phyloP scores from a whole-genome alignment of 371 early-diverging fungal genomes.

The Rhizomucor pusillus region DNA sequence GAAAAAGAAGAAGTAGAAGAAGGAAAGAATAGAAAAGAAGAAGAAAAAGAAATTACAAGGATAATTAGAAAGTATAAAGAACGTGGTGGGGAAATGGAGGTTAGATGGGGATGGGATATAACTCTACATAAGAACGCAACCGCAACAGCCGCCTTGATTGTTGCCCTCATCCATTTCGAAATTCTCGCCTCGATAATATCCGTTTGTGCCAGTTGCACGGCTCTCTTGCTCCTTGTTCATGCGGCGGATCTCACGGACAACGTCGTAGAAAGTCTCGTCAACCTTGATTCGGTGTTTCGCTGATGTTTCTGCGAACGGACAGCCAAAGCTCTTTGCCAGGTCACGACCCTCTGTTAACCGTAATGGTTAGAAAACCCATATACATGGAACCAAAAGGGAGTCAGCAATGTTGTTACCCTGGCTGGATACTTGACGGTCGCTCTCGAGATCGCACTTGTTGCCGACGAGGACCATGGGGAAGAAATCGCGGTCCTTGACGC shows the following conservation, averaged over 20 bases:
- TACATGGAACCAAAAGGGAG: not conserved
- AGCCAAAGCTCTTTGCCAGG: constrained; percentile 74
- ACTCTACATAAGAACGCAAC: constrained; percentile 20
- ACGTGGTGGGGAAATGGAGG: not conserved
- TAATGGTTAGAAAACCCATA: not conserved
- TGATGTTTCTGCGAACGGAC: constrained; percentile 89
- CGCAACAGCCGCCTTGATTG: constrained; percentile 11
- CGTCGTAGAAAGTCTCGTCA: constrained; percentile 85
- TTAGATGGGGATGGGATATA: not conserved
- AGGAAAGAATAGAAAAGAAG: not conserved
- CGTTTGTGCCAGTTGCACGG: constrained; percentile 5
- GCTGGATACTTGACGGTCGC: constrained; percentile 73
- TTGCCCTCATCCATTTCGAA: constrained; percentile 7
- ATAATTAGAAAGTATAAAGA: not conserved
- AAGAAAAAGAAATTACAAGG: not conserved
- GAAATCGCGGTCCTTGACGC: constrained; percentile 77
- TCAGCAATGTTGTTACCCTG: constrained; percentile 47
- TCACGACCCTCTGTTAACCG: constrained; percentile 71
- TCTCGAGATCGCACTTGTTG: constrained; percentile 86
- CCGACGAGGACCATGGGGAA: constrained; percentile 84
- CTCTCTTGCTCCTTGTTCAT: constrained; percentile 54
- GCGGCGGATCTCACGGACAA: constrained; percentile 85
- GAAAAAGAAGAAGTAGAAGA: not conserved
- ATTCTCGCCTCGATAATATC: constrained; percentile 3
- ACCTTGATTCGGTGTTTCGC: constrained; percentile 91